phyloP scores from a whole-genome alignment of 139 green algal genomes.

The Trebouxia sp. region DNA sequence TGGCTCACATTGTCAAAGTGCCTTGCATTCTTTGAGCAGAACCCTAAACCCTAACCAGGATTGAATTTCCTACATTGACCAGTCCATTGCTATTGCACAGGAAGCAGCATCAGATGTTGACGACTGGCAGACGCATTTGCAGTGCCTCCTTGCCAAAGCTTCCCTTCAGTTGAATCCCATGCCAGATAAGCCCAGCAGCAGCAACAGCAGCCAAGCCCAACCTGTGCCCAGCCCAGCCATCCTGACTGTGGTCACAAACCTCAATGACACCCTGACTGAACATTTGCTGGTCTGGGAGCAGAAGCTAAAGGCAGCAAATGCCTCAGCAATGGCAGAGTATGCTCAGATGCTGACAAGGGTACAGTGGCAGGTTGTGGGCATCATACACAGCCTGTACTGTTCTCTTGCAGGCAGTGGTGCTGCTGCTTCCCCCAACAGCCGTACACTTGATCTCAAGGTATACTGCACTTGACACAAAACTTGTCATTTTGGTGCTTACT shows the following conservation, averaged over 20 bases:
- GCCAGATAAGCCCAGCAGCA: too few relatives aligned
- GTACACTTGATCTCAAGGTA: slow-evolving; percentile 8
- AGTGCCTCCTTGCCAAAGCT: not conserved
- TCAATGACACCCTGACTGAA: not conserved
- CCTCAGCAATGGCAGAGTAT: not conserved
- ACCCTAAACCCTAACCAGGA: too few relatives aligned
- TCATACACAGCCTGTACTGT: not conserved
- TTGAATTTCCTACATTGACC: not conserved
- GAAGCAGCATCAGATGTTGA: not conserved
- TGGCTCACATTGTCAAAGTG: too few relatives aligned
- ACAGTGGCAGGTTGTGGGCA: not conserved
- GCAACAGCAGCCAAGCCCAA: too few relatives aligned
- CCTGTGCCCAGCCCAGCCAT: not conserved
- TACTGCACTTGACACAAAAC: too few relatives aligned
- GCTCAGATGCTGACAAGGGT: not conserved
- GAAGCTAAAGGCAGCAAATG: not conserved
- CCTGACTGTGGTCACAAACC: not conserved
- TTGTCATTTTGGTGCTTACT: too few relatives aligned
- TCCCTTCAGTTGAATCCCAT: slow-evolving; percentile 1
- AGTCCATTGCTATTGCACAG: not conserved
- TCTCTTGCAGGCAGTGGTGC: not conserved
- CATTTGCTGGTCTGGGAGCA: not conserved
- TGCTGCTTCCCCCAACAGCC: not conserved
- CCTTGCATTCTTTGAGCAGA: too few relatives aligned
- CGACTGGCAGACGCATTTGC: slow-evolving; percentile 2